A percentile compares a stretch with the other conserved stretches of the same genome.
phyloP scores from a whole-genome alignment of 2,329 filamentous ascomycete genomes.

The Pestalotiopsis sp. region DNA sequence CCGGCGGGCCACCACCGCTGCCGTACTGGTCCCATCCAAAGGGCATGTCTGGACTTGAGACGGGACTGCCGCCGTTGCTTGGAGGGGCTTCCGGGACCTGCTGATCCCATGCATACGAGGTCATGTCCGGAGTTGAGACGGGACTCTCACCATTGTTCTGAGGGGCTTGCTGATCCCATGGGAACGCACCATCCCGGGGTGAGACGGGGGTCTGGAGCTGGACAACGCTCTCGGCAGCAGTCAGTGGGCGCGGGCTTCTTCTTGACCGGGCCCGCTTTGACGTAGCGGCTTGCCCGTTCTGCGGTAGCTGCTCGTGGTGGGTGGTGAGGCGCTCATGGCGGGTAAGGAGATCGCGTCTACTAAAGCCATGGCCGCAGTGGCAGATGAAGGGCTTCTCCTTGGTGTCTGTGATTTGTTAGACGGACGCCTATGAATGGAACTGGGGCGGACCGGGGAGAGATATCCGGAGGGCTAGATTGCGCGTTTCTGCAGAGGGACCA shows the following conservation, averaged over 20 bases:
- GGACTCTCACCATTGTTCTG: not conserved
- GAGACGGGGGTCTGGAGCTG: conserved; percentile 33
- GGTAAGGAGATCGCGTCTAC: conserved; percentile 46
- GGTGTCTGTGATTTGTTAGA: conserved; percentile 36
- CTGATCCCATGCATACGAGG: no score
- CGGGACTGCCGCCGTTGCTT: no score
- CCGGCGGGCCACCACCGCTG: not conserved
- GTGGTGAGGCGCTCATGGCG: conserved; percentile 43
- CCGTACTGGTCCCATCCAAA: no score
- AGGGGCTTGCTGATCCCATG: not conserved
- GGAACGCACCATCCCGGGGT: conserved; percentile 27
- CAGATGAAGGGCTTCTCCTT: conserved; percentile 51
- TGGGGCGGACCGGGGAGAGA: not conserved
- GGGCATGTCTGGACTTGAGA: no score
- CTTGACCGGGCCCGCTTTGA: conserved; percentile 29
- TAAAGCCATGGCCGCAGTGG: conserved; percentile 45
- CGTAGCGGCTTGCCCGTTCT: conserved; percentile 18
- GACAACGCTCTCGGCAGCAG: conserved; percentile 23
- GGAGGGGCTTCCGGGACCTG: no score
- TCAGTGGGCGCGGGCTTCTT: conserved; percentile 1
- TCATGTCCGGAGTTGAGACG: no score
- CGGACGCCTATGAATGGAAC: not conserved
- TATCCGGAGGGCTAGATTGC: not conserved
- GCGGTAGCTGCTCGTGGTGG: conserved; percentile 26
- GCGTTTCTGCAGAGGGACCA: not conserved